phyloP scores from a whole-genome alignment of 2,329 filamentous ascomycete species.

The Diaporthe australafricana region DNA sequence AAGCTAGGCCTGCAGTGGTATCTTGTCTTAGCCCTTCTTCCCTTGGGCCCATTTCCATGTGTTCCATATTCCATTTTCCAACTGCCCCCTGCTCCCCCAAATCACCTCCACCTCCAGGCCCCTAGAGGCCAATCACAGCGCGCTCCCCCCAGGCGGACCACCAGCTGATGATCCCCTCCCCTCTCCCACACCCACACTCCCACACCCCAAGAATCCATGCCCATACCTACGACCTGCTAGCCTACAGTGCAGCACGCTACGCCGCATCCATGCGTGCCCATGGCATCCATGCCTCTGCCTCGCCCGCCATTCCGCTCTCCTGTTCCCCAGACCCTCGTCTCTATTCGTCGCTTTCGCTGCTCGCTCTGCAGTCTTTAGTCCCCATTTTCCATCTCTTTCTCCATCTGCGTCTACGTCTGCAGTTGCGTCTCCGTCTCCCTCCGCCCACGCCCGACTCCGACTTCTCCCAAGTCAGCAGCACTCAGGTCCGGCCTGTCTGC shows the following conservation, averaged over 20 bases:
- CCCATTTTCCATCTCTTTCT: conserved; percentile 27
- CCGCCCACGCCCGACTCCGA: conserved; percentile 3
- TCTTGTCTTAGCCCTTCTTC: conserved; percentile 6
- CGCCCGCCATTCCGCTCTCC: conserved; percentile 15
- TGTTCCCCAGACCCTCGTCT: conserved; percentile 21
- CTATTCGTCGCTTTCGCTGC: conserved; percentile 26
- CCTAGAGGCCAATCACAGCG: conserved; percentile 40
- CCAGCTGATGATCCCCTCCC: conserved; percentile 30
- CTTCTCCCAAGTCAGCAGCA: not conserved
- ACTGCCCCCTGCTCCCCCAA: conserved; percentile 1
- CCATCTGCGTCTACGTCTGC: conserved; percentile 11
- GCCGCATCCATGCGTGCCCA: conserved; percentile 18
- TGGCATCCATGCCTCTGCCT: not conserved
- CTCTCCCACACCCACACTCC: not conserved
- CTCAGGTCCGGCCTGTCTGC: not conserved
- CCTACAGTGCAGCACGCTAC: conserved; percentile 21
- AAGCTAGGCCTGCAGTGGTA: conserved; percentile 9
- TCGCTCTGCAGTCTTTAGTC: conserved; percentile 19
- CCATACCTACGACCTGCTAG: conserved; percentile 5
- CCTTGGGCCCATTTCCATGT: not conserved
- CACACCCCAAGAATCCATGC: conserved; percentile 11
- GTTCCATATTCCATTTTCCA: not conserved
- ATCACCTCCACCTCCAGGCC: conserved; percentile 19
- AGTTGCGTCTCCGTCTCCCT: conserved; percentile 21
- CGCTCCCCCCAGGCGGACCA: conserved; percentile 36